phyloP scores from a whole-genome alignment of 2,329 filamentous ascomycete genomes.

The Ceratocystis smalleyi region DNA sequence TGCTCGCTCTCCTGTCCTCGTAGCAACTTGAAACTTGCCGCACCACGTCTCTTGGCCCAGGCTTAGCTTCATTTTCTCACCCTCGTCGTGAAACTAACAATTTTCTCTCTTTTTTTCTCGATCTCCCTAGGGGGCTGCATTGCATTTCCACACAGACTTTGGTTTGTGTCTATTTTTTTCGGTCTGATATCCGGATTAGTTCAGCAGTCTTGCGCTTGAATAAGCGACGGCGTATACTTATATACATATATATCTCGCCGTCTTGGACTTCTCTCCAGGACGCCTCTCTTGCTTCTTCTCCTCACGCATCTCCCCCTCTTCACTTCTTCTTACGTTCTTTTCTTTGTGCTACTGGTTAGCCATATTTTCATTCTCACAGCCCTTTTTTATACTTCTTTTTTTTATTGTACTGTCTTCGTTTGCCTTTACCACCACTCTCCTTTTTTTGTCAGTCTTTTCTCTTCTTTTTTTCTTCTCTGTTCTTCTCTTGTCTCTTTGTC shows the following conservation, averaged over 20 bases:
- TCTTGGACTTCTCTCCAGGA: background rate
- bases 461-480: background rate
- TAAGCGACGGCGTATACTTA: background rate
- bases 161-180: background rate
- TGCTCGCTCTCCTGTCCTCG: background rate
- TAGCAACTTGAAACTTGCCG: constrained; percentile 1
- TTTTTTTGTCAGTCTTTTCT: background rate
- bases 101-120: background rate
- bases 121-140: background rate
- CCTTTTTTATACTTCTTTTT: background rate
- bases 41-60: background rate
- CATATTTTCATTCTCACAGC: background rate
- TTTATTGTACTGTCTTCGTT: background rate
- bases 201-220: too few species aligned
- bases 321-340: constrained; percentile 3
- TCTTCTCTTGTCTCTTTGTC: background rate
- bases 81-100: background rate
- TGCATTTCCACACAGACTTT: background rate
- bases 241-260: constrained; percentile 3
- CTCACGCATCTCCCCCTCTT: constrained; percentile 4
- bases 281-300: background rate
- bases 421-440: background rate
- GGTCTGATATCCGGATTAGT: background rate
- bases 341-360: constrained; percentile 1
- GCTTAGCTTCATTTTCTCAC: background rate